A percentile compares a stretch with the other conserved stretches of the same genome.
Evolutionary conservation across 2,329 filamentous ascomycete species (phyloP).

Genomic region (Aquanectria penicillioides): DNA sequence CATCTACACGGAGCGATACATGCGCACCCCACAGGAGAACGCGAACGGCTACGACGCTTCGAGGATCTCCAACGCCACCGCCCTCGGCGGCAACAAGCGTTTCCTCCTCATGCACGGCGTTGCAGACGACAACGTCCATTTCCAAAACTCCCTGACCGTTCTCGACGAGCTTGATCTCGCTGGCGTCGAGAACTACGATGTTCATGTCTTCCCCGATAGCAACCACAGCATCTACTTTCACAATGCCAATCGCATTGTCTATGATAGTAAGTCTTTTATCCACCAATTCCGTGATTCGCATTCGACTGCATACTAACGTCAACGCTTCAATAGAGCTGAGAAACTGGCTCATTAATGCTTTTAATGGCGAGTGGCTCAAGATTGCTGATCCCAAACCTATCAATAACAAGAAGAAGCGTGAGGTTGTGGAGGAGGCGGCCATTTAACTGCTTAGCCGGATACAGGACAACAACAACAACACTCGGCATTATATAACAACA

Average conservation of each 20-base stretch:
- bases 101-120: conserved; percentile 97
- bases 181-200: conserved; percentile 90
- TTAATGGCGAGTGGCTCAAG: conserved; percentile 93
- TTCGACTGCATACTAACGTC: background rate
- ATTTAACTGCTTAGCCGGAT: conserved; percentile 2
- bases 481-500: too few relatives aligned
- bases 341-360: conserved; percentile 96
- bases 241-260: conserved; percentile 90
- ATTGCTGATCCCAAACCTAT: conserved; percentile 61
- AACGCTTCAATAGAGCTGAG: conserved; percentile 67
- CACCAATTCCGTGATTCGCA: background rate
- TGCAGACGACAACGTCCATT: conserved; percentile 97
- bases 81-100: conserved; percentile 79
- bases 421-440: background rate
- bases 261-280: conserved; percentile 79
- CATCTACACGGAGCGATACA: conserved; percentile 96
- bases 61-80: conserved; percentile 77
- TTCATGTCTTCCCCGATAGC: conserved; percentile 95
- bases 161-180: conserved; percentile 87
- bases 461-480: too few relatives aligned
- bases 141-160: conserved; percentile 90
- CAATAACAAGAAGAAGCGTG: conserved; percentile 39
- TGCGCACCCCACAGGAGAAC: conserved; percentile 93
- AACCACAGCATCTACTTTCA: conserved; percentile 97
- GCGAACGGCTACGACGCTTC: conserved; percentile 78